Evolutionary conservation across 163 green algal species (phyloP).

Genomic region (Volvox carteri): DNA sequence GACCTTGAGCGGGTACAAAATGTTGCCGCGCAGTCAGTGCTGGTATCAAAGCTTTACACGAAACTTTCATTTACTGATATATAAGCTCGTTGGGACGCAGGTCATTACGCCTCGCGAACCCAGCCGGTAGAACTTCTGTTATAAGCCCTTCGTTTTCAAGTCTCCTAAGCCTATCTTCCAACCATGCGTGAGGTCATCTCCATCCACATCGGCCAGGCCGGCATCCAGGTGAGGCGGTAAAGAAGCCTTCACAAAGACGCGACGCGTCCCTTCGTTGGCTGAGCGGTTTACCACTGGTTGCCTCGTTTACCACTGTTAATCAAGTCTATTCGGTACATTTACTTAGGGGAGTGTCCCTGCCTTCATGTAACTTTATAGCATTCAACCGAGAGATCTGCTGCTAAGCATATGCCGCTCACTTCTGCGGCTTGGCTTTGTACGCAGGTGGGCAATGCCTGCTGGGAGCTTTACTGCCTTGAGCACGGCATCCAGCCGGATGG

Average conservation of each 20-base stretch:
- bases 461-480: constrained; percentile 99
- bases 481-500: constrained; percentile 96
- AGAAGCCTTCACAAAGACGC: not conserved
- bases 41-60: not conserved
- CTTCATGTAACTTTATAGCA: too few species aligned
- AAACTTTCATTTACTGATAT: not conserved
- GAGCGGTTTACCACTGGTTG: not conserved
- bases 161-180: constrained; percentile 1
- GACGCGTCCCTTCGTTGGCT: not conserved
- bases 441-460: constrained; percentile 98
- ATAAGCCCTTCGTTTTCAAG: not conserved
- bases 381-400: too few species aligned
- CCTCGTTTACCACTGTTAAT: not conserved
- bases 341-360: too few species aligned
- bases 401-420: too few species aligned
- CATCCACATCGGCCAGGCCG: constrained; percentile 94
- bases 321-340: too few species aligned
- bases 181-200: constrained; percentile 96
- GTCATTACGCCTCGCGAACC: constrained; percentile 48
- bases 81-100: constrained; percentile 23
- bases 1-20: not conserved
- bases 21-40: not conserved
- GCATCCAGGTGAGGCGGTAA: constrained; percentile 51
- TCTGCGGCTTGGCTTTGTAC: too few species aligned
- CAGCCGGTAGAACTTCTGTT: constrained; percentile 10